Conservation (phyloP, 1,284 basidiomycete genomes). For the Cryptococcus sp. region DNA sequence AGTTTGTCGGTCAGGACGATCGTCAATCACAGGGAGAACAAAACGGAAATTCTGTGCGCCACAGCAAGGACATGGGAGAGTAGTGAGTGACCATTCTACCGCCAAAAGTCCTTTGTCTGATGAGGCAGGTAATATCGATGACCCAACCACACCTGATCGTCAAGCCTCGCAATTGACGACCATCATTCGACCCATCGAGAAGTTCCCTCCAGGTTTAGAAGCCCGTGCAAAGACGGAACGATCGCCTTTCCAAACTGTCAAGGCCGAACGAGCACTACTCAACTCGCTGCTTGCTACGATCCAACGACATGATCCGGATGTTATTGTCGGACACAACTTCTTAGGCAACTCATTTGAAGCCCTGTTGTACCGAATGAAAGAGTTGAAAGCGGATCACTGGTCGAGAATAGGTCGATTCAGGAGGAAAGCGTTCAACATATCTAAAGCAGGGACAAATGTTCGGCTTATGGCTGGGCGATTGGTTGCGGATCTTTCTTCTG, state of each 20-base stretch:
- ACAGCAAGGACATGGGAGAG: conserved; percentile 85
- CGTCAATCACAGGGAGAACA: conserved; percentile 90
- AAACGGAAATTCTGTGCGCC: conserved; percentile 83
- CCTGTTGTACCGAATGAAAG: conserved; percentile 83
- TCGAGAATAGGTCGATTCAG: conserved; percentile 90
- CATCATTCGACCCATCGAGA: conserved; percentile 83
- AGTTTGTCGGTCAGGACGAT: conserved; percentile 85
- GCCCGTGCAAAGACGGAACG: conserved; percentile 59
- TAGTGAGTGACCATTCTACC: conserved; percentile 52
- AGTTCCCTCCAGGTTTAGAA: conserved; percentile 84
- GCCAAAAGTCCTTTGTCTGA: neutral
- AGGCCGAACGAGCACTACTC: conserved; percentile 79
- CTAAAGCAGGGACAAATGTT: conserved; percentile 78
- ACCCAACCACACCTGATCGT: conserved; percentile 79
- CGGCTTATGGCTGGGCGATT: conserved; percentile 80
- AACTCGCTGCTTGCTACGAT: conserved; percentile 77
- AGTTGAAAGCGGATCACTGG: conserved; percentile 87
- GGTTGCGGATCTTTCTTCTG: conserved; percentile 87
- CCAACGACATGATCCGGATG: conserved; percentile 85
- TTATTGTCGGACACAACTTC: conserved; percentile 93
- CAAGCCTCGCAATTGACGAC: conserved; percentile 79
- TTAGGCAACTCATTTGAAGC: conserved; percentile 87
- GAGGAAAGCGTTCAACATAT: conserved; percentile 64
- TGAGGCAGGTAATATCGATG: conserved; percentile 74
- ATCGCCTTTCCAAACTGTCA: conserved; percentile 69